phyloP scores from a whole-genome alignment of 1,284 basidiomycete species.

The Ustilago nuda region DNA sequence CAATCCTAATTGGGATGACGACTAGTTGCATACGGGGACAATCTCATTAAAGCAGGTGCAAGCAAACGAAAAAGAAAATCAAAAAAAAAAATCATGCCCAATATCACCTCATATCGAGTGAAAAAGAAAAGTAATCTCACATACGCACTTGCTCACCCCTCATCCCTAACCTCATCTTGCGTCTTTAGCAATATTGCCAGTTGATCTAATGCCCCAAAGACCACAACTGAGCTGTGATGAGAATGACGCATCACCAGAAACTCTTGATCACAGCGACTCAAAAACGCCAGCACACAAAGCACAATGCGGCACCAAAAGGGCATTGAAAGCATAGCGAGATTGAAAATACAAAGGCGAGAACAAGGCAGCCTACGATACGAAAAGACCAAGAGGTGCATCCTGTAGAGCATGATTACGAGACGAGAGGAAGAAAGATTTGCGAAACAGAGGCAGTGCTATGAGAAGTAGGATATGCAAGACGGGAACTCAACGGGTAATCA shows the following conservation, averaged over 20 bases:
- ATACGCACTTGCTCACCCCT: background rate
- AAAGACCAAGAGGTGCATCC: background rate
- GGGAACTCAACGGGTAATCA: constrained; percentile 3
- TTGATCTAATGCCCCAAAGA: too few relatives aligned
- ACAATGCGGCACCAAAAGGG: background rate
- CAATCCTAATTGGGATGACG: constrained; percentile 69
- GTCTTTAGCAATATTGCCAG: background rate
- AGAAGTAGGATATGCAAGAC: constrained; percentile 1
- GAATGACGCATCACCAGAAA: too few relatives aligned
- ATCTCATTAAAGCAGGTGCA: background rate
- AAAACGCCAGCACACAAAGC: background rate
- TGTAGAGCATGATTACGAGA: background rate
- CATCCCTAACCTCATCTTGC: background rate
- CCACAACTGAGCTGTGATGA: too few relatives aligned
- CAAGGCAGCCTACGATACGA: background rate
- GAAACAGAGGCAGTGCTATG: constrained; percentile 2
- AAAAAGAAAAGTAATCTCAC: background rate
- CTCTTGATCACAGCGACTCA: background rate
- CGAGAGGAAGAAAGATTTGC: constrained; percentile 3
- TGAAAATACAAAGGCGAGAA: constrained; percentile 11
- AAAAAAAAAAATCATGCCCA: background rate
- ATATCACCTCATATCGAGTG: background rate
- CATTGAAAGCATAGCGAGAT: background rate
- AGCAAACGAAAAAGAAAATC: background rate
- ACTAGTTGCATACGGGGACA: constrained; percentile 29